A percentile compares a stretch with the other conserved stretches of the same genome.
These are phyloP conservation scores for Colletotrichum scovillei DNA, from an alignment of 2,329 filamentous ascomycete genomes.

Conservation along the genomic window DNA sequence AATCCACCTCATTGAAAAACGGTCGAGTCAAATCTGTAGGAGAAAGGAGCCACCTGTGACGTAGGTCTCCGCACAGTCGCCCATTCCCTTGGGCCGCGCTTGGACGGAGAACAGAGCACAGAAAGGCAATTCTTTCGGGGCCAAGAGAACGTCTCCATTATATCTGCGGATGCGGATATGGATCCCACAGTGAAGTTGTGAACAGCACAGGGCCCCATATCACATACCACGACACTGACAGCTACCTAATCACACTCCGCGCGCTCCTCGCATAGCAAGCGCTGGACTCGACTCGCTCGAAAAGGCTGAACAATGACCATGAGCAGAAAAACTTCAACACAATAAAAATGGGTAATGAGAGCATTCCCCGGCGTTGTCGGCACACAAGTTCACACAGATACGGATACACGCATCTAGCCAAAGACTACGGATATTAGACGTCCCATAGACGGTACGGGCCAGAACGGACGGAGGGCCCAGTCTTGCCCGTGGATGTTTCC, in stretches of 20 bases:
- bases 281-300: neutral
- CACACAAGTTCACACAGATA: neutral
- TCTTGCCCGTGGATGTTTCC: constrained; percentile 7
- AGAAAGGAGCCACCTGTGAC: constrained; percentile 20
- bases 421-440: neutral
- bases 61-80: constrained; percentile 23
- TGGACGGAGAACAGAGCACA: neutral
- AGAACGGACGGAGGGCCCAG: neutral
- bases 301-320: neutral
- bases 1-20: neutral
- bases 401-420: no score
- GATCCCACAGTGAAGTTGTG: neutral
- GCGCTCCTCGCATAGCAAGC: neutral
- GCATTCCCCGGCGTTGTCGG: constrained; percentile 1
- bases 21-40: constrained; percentile 4
- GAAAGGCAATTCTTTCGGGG: constrained; percentile 1
- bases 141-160: neutral
- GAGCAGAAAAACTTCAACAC: neutral
- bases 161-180: neutral
- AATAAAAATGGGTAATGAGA: neutral
- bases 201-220: neutral
- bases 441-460: neutral
- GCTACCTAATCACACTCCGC: neutral
- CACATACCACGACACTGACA: neutral
- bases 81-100: constrained; percentile 30